A percentile compares a stretch with the other conserved stretches of the same genome.
These are phyloP conservation scores for Diaporthe sp. DNA, from an alignment of 2,329 filamentous ascomycete genomes.

Conservation along the genomic window DNA sequence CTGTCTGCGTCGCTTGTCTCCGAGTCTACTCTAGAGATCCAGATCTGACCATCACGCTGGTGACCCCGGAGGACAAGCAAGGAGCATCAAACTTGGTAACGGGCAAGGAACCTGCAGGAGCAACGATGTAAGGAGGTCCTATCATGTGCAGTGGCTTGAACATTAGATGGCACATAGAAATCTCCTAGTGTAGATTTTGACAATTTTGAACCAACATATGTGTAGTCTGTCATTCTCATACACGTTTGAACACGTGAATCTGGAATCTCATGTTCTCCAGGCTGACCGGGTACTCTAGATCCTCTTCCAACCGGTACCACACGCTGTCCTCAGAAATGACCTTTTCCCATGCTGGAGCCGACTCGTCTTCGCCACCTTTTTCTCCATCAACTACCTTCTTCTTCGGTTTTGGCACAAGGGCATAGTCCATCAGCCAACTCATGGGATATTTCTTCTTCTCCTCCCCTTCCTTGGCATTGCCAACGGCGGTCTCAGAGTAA, in stretches of 20 bases:
- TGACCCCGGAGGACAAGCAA: constrained; percentile 50
- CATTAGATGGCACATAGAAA: background rate
- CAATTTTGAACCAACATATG: background rate
- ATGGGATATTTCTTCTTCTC: constrained; percentile 40
- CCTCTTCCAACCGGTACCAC: constrained; percentile 36
- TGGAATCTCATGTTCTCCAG: constrained; percentile 42
- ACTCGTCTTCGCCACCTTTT: background rate
- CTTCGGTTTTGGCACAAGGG: constrained; percentile 34
- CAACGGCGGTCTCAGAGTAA: constrained; percentile 4
- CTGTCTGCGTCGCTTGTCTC: constrained; percentile 57
- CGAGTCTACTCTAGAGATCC: constrained; percentile 55
- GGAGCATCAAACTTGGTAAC: constrained; percentile 48
- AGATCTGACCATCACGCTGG: constrained; percentile 52
- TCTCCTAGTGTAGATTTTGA: background rate
- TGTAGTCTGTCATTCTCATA: constrained; percentile 2
- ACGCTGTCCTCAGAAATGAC: constrained; percentile 32
- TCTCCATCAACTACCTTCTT: constrained; percentile 7
- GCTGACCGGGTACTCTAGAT: constrained; percentile 38
- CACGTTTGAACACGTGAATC: constrained; percentile 39
- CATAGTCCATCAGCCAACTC: constrained; percentile 40
- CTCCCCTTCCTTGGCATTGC: constrained; percentile 30
- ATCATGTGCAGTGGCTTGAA: background rate
- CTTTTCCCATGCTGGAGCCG: constrained; percentile 38
- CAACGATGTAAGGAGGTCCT: constrained; percentile 45
- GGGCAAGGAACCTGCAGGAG: constrained; percentile 48